Evolutionary conservation across 83 land plant genomes (phyloP), one percentile per base, ranked within the genome.

Genomic region (Picea abies): DNA sequence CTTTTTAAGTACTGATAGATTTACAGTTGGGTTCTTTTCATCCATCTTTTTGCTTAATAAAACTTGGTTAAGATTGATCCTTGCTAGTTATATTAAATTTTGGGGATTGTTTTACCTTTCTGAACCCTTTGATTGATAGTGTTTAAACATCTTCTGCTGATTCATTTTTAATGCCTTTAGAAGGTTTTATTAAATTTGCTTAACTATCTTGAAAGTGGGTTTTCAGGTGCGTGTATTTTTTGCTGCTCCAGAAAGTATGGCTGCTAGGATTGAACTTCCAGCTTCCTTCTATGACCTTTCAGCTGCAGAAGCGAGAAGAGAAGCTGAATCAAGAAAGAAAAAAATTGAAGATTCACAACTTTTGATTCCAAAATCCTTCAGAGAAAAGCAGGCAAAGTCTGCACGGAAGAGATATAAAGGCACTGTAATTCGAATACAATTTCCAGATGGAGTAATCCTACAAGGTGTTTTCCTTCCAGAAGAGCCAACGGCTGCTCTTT

Each of bases 401-500:
- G 88, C 88, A 6, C 81, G 86, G 76, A 90, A 58, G 83, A 86
- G 62, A 65, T 96, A 94, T 64, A 90, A 85, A 61, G 86, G 75
- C 60, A 68, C 93, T 32, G 47, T 91, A 5, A 90, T 96, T 68
- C 85, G 97, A 25, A 80, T 96, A 37, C 97, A 94, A 80, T 94
- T 96, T 88, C 99, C 97, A 14, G 97, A 94, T 82, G 97, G 95
- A 23, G 91, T 96, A 4, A 88, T 96, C 62, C 89, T 96, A 10
- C 98, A 96, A 85, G 98, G 91, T 79, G 79, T 89, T 70, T 96
- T 96, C 81, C 68, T 79, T 44, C 93, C 98, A 66, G 82, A 79
- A 83, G 98, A 96, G 72, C 84, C 87, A 61, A 93, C 96, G 4
- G 85, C 86, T 44, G 88, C 85, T 44, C 86, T 96, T 4, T 94